A percentile compares a stretch with the other conserved stretches of the same genome.
Evolutionary conservation across 2,329 filamentous ascomycete genomes (phyloP).

Genomic region (Alternaria gansuensis): DNA sequence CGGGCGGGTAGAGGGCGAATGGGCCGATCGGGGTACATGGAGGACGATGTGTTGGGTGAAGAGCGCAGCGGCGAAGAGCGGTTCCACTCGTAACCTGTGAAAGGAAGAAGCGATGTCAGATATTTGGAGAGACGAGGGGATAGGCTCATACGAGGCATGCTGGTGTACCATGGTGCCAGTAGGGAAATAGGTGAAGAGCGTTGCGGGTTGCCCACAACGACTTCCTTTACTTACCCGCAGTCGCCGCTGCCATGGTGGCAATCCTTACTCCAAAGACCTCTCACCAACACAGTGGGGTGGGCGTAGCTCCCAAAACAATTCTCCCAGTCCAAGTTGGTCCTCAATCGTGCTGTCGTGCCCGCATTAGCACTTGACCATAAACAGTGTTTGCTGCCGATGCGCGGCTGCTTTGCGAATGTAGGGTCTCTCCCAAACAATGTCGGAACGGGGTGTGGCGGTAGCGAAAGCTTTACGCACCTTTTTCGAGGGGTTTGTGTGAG

Average conservation of each 20-base stretch:
- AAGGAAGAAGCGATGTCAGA: slow-evolving; percentile 48
- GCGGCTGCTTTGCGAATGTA: slow-evolving; percentile 4
- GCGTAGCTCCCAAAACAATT: slow-evolving; percentile 25
- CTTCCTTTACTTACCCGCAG: slow-evolving; percentile 51
- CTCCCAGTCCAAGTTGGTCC: slow-evolving; percentile 14
- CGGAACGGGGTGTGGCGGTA: slow-evolving; percentile 18
- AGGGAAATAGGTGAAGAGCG: slow-evolving; percentile 33
- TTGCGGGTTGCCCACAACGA: slow-evolving; percentile 33
- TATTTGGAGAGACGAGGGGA: slow-evolving; percentile 40
- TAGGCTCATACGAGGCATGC: slow-evolving; percentile 31
- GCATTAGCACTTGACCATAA: slow-evolving; percentile 27
- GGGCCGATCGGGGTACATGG: slow-evolving; percentile 85
- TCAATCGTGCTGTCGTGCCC: slow-evolving; percentile 28
- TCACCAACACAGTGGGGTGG: slow-evolving; percentile 26
- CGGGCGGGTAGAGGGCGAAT: slow-evolving; percentile 93
- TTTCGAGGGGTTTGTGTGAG: slow-evolving; percentile 41
- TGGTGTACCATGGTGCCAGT: slow-evolving; percentile 29
- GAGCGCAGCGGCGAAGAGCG: slow-evolving; percentile 53
- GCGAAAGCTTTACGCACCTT: slow-evolving; percentile 42
- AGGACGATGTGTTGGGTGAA: slow-evolving; percentile 75
- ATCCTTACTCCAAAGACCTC: slow-evolving; percentile 33
- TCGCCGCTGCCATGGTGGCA: slow-evolving; percentile 53
- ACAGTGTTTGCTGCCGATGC: slow-evolving; percentile 4
- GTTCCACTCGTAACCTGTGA: slow-evolving; percentile 54
- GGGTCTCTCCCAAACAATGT: neutral